These are phyloP conservation scores for Leccinum rimulosum DNA, from an alignment of 768 basidiomycete species.

Conservation along the genomic window DNA sequence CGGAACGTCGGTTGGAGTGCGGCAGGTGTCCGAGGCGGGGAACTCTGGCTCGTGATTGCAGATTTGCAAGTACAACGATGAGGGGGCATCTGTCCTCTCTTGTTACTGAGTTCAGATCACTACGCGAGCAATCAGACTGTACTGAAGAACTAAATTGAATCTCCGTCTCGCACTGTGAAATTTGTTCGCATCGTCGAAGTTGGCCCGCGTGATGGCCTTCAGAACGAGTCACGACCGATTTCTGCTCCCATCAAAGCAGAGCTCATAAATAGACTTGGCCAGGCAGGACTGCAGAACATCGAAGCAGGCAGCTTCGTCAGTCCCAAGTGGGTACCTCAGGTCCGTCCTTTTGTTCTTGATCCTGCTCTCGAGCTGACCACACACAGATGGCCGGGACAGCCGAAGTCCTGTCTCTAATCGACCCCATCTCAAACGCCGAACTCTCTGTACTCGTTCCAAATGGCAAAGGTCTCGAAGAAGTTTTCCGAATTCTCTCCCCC, in stretches of 20 bases:
- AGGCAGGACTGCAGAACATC: conserved; percentile 65
- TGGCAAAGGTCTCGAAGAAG: conserved; percentile 67
- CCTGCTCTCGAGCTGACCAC: not conserved
- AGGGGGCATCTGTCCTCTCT: conserved; percentile 64
- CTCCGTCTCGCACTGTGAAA: no score
- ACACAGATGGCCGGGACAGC: conserved; percentile 83
- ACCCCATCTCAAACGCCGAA: conserved; percentile 50
- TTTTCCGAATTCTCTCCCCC: conserved; percentile 52
- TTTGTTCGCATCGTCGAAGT: no score
- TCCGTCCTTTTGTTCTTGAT: conserved; percentile 2
- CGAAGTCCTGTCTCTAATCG: conserved; percentile 62
- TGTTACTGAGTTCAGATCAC: conserved; percentile 43
- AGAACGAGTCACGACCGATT: conserved; percentile 68
- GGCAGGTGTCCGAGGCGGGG: conserved; percentile 31
- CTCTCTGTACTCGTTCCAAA: conserved; percentile 85
- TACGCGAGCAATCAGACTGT: not conserved
- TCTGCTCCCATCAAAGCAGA: conserved; percentile 19
- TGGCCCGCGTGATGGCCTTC: conserved; percentile 63
- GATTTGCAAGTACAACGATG: conserved; percentile 40
- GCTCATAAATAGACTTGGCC: conserved; percentile 70
- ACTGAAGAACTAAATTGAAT: no score
- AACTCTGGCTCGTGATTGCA: conserved; percentile 35
- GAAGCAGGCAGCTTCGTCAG: conserved; percentile 91
- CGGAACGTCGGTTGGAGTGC: conserved; percentile 34
- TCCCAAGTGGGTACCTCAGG: conserved; percentile 93